phyloP scores from a whole-genome alignment of 805 yeast species.

The Nakazawaea laoshanensis region DNA sequence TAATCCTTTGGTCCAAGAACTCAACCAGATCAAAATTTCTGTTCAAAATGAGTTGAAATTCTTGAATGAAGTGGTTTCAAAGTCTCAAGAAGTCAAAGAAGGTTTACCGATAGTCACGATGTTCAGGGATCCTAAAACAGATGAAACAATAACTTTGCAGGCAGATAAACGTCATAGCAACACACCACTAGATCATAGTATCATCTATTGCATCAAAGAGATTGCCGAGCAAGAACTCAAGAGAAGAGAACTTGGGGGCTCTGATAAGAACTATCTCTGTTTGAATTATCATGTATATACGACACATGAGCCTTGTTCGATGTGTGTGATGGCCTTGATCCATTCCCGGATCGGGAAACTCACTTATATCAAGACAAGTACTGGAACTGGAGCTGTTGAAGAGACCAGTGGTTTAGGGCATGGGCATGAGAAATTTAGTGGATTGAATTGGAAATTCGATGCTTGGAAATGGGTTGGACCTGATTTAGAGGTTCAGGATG shows the following conservation, averaged over 20 bases:
- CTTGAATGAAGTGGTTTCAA: constrained; percentile 19
- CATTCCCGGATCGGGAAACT: constrained; percentile 79
- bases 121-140: constrained; percentile 50
- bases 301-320: constrained; percentile 92
- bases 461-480: constrained; percentile 65
- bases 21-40: constrained; percentile 48
- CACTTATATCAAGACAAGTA: constrained; percentile 45
- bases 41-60: constrained; percentile 30
- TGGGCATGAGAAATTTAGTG: constrained; percentile 65
- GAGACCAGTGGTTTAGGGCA: constrained; percentile 55
- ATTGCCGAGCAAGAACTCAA: constrained; percentile 50
- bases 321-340: constrained; percentile 94
- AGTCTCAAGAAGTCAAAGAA: constrained; percentile 18
- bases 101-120: constrained; percentile 46
- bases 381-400: constrained; percentile 45
- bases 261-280: constrained; percentile 51
- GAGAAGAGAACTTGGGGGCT: constrained; percentile 21
- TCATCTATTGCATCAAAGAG: constrained; percentile 59
- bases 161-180: constrained; percentile 28
- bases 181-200: constrained; percentile 61
- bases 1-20: constrained; percentile 66
- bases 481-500: constrained; percentile 9
- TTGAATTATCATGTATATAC: constrained; percentile 71
- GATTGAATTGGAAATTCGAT: constrained; percentile 83
- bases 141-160: constrained; percentile 28